phyloP scores from a whole-genome alignment of 371 early-diverging fungal genomes.

The Syncephalastrum racemosum region DNA sequence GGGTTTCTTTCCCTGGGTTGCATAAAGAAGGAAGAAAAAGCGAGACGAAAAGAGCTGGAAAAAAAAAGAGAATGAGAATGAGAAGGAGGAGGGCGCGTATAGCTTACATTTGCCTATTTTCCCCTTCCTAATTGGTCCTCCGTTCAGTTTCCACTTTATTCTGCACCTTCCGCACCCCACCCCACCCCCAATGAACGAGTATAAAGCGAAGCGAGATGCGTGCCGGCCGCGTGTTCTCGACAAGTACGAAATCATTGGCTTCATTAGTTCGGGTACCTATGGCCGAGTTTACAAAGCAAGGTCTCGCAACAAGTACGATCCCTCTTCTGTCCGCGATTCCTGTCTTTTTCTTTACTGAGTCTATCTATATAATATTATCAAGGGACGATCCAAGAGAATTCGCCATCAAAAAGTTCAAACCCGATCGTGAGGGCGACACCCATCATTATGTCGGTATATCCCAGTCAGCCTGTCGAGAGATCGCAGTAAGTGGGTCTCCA shows the following conservation, averaged over 20 bases:
- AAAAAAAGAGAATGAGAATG: too few relatives aligned
- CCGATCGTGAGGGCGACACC: conserved; percentile 88
- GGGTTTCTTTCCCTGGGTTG: too few relatives aligned
- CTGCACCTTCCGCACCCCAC: too few relatives aligned
- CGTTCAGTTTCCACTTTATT: too few relatives aligned
- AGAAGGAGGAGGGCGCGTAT: too few relatives aligned
- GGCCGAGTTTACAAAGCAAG: conserved; percentile 92
- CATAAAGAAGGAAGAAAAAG: too few relatives aligned
- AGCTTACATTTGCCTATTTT: too few relatives aligned
- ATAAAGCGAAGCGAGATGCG: conserved; percentile 59
- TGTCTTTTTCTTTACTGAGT: neutral
- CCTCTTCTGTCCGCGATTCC: neutral
- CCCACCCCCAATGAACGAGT: conserved; percentile 48
- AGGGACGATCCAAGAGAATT: conserved; percentile 65
- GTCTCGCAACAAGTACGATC: conserved; percentile 59
- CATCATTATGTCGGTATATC: conserved; percentile 84
- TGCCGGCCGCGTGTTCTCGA: conserved; percentile 64
- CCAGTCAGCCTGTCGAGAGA: conserved; percentile 93
- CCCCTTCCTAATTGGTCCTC: too few relatives aligned
- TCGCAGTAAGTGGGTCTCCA: conserved; percentile 61
- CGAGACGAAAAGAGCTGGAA: too few relatives aligned
- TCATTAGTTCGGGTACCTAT: conserved; percentile 93
- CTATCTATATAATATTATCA: neutral
- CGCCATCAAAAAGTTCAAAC: conserved; percentile 95
- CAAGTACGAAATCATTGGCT: conserved; percentile 85